Evolutionary conservation across 1,139 yeast species (phyloP), one percentile per base, ranked within the genome.

Genomic region (Meyerozyma athensensis): DNA sequence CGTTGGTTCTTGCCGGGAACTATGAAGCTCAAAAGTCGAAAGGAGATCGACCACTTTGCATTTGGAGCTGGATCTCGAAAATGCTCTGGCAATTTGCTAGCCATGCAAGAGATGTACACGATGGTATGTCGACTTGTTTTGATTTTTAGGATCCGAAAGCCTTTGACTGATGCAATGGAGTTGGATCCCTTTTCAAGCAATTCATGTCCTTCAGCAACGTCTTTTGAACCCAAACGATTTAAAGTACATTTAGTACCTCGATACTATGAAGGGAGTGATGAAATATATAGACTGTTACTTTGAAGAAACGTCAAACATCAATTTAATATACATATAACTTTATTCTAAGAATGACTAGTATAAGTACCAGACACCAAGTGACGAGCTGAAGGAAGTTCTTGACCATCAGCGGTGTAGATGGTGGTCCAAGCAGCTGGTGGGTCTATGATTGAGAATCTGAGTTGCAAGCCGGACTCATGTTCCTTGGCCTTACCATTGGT

Each of bases 21-120:
- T 0, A 47, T 53, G 4, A 37, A 45, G 12, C 42, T 64, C 18
- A 21, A 50, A 10, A 38, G 48, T 1, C 48, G 56, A 10, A 46
- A 51, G 3, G 53, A 58, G 1, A 52, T 65, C 13, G 52, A 53
- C 4, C 87, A 81, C 50, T 69, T 79, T 41, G 61, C 86, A 0
- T 84, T 82, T 57, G 92, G 92, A 0, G 74, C 76, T 12, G 94
- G 92, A 0, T 66, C 81, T 1, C 56, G 92, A 39, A 77, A 71
- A 75, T 84, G 92, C 52, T 72, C 82, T 0, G 94, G 92, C 0
- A 70, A 71, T 35, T 68, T 72, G 36, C 61, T 84, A 37, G 87
- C 87, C 0, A 65, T 69, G 46, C 72, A 74, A 39, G 87, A 83
- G 49, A 61, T 83, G 54, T 83, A 82, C 48, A 54, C 63, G 6